These are phyloP conservation scores for Talaromyces wortmannii DNA, from an alignment of 495 filamentous ascomycete genomes.

Conservation along the genomic window DNA sequence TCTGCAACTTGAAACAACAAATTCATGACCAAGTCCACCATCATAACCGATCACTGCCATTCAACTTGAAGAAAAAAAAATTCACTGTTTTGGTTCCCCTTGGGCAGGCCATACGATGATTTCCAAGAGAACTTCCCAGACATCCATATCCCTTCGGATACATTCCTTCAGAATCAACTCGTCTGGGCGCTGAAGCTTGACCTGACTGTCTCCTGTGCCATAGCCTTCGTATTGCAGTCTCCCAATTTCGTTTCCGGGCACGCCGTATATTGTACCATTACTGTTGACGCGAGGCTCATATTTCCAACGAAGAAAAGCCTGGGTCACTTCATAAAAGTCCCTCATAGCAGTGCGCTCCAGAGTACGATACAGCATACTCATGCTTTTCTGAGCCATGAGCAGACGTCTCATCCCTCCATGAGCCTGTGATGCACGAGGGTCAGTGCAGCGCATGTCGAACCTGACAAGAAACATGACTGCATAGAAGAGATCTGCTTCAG, in stretches of 20 bases:
- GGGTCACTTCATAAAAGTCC: constrained; percentile 29
- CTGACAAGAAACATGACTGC: constrained; percentile 53
- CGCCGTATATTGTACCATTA: constrained; percentile 19
- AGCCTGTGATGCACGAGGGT: constrained; percentile 35
- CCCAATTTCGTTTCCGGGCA: constrained; percentile 41
- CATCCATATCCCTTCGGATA: constrained; percentile 32
- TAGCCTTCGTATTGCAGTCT: constrained; percentile 43
- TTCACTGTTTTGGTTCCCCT: background rate
- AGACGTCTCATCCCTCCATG: constrained; percentile 38
- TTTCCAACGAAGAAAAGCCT: constrained; percentile 33
- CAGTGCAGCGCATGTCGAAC: constrained; percentile 51
- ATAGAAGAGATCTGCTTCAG: constrained; percentile 45
- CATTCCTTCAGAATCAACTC: constrained; percentile 48
- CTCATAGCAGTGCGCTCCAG: constrained; percentile 35
- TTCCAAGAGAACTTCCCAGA: constrained; percentile 17
- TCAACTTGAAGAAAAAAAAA: background rate
- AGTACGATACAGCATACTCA: constrained; percentile 41
- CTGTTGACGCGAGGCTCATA: constrained; percentile 9
- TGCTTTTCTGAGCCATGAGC: constrained; percentile 50
- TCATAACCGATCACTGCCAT: no score
- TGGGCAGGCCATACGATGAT: background rate
- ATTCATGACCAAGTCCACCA: no score
- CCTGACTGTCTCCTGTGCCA: constrained; percentile 20
- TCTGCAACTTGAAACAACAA: no score
- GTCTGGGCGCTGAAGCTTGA: constrained; percentile 44